These are phyloP conservation scores for Epichloe coenophiala DNA, from an alignment of 2,329 filamentous ascomycete genomes.

Conservation along the genomic window DNA sequence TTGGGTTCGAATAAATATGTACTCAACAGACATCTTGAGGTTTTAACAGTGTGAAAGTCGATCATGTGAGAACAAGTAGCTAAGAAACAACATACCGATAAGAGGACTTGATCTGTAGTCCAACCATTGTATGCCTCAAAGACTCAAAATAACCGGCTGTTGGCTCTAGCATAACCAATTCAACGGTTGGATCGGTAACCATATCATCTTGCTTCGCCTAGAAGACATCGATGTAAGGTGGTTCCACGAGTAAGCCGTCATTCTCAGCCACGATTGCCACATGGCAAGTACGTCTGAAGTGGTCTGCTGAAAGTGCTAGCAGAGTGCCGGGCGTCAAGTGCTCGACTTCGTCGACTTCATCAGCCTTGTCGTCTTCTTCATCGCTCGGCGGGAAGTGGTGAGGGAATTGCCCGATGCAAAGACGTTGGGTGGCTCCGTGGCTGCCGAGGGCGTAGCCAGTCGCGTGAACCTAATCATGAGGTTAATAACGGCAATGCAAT, in stretches of 20 bases:
- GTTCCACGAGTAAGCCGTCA: constrained; percentile 31
- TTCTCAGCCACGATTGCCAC: constrained; percentile 62
- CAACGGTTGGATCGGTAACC: constrained; percentile 51
- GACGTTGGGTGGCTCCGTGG: constrained; percentile 35
- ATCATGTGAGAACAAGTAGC: not conserved
- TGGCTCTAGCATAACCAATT: constrained; percentile 70
- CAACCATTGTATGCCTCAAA: constrained; percentile 55
- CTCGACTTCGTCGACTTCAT: constrained; percentile 43
- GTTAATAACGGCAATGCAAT: not conserved
- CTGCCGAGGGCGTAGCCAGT: constrained; percentile 49
- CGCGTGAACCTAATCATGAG: constrained; percentile 44
- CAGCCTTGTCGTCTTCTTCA: not conserved
- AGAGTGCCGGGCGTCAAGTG: constrained; percentile 39
- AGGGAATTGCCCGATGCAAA: constrained; percentile 52
- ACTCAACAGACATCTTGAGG: constrained; percentile 39
- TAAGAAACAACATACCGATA: constrained; percentile 33
- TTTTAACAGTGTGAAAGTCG: not conserved
- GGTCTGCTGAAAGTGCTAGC: constrained; percentile 43
- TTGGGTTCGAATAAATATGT: constrained; percentile 45
- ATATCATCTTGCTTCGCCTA: constrained; percentile 49
- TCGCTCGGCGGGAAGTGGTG: constrained; percentile 40
- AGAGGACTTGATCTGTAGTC: constrained; percentile 49
- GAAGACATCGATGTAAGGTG: constrained; percentile 50
- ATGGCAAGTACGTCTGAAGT: constrained; percentile 51
- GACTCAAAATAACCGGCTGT: constrained; percentile 66